Percentiles rank a stretch among this genome's conserved stretches.
Conservation (phyloP, 2,329 filamentous ascomycete species). For the Xylaria polymorpha region DNA sequence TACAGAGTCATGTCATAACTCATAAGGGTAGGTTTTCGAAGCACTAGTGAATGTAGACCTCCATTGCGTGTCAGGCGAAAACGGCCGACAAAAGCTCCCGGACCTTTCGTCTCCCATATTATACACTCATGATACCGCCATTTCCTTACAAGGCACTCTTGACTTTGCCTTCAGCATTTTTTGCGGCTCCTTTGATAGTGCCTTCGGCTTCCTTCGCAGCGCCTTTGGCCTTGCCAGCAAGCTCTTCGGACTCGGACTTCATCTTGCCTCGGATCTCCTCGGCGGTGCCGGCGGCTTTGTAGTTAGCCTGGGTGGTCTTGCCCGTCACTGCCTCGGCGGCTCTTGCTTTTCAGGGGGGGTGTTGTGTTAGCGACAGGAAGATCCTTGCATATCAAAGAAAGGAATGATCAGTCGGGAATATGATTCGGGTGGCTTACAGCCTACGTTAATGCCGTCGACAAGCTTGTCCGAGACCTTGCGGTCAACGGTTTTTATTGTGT, state of each 20-base stretch:
- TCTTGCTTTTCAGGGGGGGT: slow-evolving; percentile 46
- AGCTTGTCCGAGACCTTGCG: slow-evolving; percentile 70
- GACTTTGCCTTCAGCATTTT: slow-evolving; percentile 24
- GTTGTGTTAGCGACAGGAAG: slow-evolving; percentile 14
- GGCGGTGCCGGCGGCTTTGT: slow-evolving; percentile 53
- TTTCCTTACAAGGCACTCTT: slow-evolving; percentile 24
- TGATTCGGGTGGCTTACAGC: slow-evolving; percentile 58
- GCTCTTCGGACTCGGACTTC: slow-evolving; percentile 47
- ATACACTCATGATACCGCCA: neutral
- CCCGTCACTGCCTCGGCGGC: slow-evolving; percentile 62
- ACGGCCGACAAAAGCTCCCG: neutral
- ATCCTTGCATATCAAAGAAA: too few species aligned
- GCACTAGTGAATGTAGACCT: neutral
- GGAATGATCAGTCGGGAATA: neutral
- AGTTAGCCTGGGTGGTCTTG: slow-evolving; percentile 52
- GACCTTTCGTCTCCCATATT: neutral
- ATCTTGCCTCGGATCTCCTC: slow-evolving; percentile 49
- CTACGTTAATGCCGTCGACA: slow-evolving; percentile 69
- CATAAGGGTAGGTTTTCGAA: neutral
- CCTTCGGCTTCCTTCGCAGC: slow-evolving; percentile 53
- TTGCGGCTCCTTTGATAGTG: slow-evolving; percentile 49
- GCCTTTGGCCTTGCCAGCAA: slow-evolving; percentile 54
- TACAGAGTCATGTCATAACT: slow-evolving; percentile 19
- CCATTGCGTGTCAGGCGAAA: neutral
- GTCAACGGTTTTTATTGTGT: slow-evolving; percentile 69